Conservation (phyloP, 345 rosid species). For the Pistacia atlantica region DNA sequence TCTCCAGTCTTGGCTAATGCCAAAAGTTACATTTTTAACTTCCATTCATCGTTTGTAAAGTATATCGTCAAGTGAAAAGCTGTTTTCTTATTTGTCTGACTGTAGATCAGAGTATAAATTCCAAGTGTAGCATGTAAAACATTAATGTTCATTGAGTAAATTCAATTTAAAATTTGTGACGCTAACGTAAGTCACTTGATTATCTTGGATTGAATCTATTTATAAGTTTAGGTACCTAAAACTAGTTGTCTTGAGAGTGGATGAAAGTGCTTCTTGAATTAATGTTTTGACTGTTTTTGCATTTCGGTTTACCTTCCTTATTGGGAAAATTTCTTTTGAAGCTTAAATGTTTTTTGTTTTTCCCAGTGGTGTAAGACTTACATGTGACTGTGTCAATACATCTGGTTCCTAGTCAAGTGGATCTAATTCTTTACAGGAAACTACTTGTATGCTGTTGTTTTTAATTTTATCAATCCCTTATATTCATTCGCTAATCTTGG, state of each 20-base stretch:
- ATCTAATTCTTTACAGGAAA: constrained; percentile 1
- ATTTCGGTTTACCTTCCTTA: not conserved
- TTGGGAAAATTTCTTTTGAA: not conserved
- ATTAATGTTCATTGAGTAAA: not conserved
- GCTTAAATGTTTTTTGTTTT: not conserved
- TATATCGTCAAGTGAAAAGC: not conserved
- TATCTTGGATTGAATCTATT: not conserved
- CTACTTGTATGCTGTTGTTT: not conserved
- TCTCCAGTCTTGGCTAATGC: not conserved
- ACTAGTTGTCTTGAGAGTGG: not conserved
- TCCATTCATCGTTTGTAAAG: not conserved
- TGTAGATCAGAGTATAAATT: not conserved
- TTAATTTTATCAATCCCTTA: not conserved
- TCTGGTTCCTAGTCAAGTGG: not conserved
- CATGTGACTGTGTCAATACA: not conserved
- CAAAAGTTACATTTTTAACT: constrained; percentile 7
- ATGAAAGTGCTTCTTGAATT: not conserved
- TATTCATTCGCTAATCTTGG: constrained; percentile 18
- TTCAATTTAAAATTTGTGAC: not conserved
- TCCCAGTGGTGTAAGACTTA: not conserved
- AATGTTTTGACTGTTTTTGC: not conserved
- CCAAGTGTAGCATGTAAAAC: not conserved
- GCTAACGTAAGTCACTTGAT: not conserved
- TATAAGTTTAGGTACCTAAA: not conserved
- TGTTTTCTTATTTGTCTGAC: not conserved